Conservation (phyloP, 768 basidiomycete genomes). For the Inosperma sp. region DNA sequence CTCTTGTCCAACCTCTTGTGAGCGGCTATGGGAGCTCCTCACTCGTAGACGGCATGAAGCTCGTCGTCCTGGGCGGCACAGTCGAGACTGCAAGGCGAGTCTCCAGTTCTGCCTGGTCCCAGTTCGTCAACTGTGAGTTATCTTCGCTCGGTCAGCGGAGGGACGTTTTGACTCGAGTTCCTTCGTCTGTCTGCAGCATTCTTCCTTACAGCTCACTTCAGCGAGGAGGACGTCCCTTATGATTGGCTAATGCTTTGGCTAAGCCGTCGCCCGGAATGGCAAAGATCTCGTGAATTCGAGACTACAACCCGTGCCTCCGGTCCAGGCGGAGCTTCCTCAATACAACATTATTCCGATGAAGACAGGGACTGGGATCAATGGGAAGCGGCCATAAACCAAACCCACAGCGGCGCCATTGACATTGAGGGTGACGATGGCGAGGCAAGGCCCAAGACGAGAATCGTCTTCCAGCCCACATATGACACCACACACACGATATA, state of each 20-base stretch:
- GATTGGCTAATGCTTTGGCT: constrained; percentile 93
- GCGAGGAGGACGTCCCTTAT: constrained; percentile 85
- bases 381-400: constrained; percentile 21
- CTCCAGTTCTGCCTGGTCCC: constrained; percentile 80
- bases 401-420: constrained; percentile 2
- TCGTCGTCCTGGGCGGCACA: constrained; percentile 83
- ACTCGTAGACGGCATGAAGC: constrained; percentile 85
- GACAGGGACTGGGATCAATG: constrained; percentile 42
- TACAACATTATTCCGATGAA: constrained; percentile 30
- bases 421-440: constrained; percentile 34
- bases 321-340: constrained; percentile 44
- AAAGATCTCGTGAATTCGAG: constrained; percentile 84
- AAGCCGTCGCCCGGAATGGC: constrained; percentile 80
- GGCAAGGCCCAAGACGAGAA: constrained; percentile 58
- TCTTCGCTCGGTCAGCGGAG: not conserved
- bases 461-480: constrained; percentile 84
- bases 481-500: constrained; percentile 89
- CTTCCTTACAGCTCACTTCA: constrained; percentile 88
- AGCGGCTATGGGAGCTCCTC: constrained; percentile 70
- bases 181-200: constrained; percentile 45
- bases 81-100: constrained; percentile 82
- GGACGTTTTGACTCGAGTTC: constrained; percentile 14
- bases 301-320: constrained; percentile 74
- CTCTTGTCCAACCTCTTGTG: constrained; percentile 75
- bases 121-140: constrained; percentile 80